Evolutionary conservation across 2,329 filamentous ascomycete species (phyloP), one percentile per base, ranked within the genome.

Genomic region (Fusarium succisae): DNA sequence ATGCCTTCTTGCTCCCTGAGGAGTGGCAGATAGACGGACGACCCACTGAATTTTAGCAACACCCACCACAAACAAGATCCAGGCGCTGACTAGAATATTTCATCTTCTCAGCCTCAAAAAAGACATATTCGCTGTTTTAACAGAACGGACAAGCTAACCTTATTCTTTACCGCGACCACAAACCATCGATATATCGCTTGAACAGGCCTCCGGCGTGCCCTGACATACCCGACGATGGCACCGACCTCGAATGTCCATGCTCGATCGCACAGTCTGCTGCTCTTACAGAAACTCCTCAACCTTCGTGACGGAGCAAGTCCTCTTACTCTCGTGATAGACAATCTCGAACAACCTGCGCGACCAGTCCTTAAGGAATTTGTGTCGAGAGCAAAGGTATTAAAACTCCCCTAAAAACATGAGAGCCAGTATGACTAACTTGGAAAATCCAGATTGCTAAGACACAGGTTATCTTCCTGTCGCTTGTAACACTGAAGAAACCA

Each of bases 311-410:
- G 90, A 64, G 91, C 93, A 20, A 97, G 94, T 55, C 96, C 96
- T 6, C 91, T 98, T 78, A 98, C 95, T 0, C 86, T 98, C 32
- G 83, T 98, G 7, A 87, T 98, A 64, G 96, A 98, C 82, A 94
- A 88, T 39, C 86, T 98, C 37, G 94, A 97, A 83, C 95, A 98
- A 83, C 91, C 91, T 32, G 93, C 91, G 12, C 87, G 86, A 37
- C 91, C 91, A 1, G 83, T 98, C 8, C 73, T 96, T 5, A 84
- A 86, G 24, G 95, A 98, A 82, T 94, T 96, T 82, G 89, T 93
- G 61, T 86, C 87, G 53, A 89, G 95, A 77, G 94, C 93, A 62
- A 93, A 92, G 85, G 94, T 93, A 76, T 13, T 4, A 41, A 30
- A n/a, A 14, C 8, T 35, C 13, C 37, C 44, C 20, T 24, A 39